Evolutionary conservation across 2,329 filamentous ascomycete species (phyloP).

Genomic region (Davidsoniella virescens): DNA sequence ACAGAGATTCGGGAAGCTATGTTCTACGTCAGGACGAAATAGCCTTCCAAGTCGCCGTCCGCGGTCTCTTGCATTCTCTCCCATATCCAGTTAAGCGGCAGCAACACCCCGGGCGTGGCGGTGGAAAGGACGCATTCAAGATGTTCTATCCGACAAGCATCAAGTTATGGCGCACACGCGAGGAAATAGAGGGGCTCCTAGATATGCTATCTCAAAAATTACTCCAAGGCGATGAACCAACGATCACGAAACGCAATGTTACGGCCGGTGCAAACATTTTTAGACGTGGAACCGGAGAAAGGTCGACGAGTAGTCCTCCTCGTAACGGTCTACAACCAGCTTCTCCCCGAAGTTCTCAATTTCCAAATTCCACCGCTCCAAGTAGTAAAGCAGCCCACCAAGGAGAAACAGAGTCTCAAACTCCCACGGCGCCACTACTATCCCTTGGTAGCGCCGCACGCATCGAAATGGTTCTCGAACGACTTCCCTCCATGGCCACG

Average conservation of each 20-base stretch:
- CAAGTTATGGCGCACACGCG: conserved; percentile 66
- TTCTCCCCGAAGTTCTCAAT: too few species aligned
- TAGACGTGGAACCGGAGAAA: conserved; percentile 24
- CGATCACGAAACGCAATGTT: conserved; percentile 21
- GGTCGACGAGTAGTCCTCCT: conserved; percentile 14
- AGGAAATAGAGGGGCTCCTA: conserved; percentile 63
- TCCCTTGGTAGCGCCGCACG: conserved; percentile 50
- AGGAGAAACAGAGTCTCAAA: conserved; percentile 13
- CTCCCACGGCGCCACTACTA: conserved; percentile 26
- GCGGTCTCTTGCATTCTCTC: conserved; percentile 70
- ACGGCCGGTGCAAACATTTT: conserved; percentile 34
- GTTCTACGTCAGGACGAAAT: conserved; percentile 83
- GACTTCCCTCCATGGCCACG: conserved; percentile 67
- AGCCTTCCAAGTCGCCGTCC: conserved; percentile 76
- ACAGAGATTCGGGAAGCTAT: conserved; percentile 48
- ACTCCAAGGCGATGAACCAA: conserved; percentile 35
- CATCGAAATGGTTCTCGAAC: conserved; percentile 63
- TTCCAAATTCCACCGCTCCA: conserved; percentile 8
- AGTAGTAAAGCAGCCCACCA: neutral
- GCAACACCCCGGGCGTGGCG: conserved; percentile 8
- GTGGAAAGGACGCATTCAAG: conserved; percentile 47
- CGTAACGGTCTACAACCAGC: conserved; percentile 7
- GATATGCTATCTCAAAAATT: conserved; percentile 51
- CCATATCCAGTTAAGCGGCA: conserved; percentile 68
- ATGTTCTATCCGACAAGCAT: conserved; percentile 87